Evolutionary conservation across 106 monocot genomes (phyloP).

Genomic region (Allium fistulosum): DNA sequence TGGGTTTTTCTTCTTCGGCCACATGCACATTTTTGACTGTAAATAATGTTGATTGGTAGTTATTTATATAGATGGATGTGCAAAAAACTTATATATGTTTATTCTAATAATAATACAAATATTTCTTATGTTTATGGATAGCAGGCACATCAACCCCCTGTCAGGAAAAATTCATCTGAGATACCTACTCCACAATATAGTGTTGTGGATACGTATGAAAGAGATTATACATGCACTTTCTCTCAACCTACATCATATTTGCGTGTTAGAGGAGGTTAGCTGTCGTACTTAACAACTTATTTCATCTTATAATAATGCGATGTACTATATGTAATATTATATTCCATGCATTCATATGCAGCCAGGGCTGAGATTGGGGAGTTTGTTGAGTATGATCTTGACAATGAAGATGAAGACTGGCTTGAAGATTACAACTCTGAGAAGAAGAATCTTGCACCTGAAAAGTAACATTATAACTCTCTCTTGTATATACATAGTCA

Average conservation of each 20-base stretch:
- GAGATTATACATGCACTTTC: constrained; percentile 84
- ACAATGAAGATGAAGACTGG: constrained; percentile 97
- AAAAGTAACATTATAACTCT: constrained; percentile 43
- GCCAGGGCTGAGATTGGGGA: constrained; percentile 92
- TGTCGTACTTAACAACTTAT: background rate
- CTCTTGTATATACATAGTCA: too few species aligned
- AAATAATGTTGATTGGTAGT: too few species aligned
- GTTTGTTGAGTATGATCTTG: constrained; percentile 95
- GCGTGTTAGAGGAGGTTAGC: constrained; percentile 93
- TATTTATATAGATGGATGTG: too few species aligned
- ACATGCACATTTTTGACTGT: too few species aligned
- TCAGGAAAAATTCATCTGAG: constrained; percentile 56
- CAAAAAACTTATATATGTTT: too few species aligned
- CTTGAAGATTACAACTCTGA: constrained; percentile 82
- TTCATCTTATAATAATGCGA: background rate
- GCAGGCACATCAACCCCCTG: constrained; percentile 39
- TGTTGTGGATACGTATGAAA: constrained; percentile 88
- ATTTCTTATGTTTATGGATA: background rate
- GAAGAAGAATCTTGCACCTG: constrained; percentile 61
- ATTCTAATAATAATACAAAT: too few species aligned
- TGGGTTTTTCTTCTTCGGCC: too few species aligned
- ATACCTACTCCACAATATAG: constrained; percentile 89
- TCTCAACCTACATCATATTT: constrained; percentile 76
- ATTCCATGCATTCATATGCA: constrained; percentile 23
- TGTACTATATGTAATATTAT: background rate